Evolutionary conservation across 2,329 filamentous ascomycete species (phyloP).

Genomic region (Aspergillus persii): DNA sequence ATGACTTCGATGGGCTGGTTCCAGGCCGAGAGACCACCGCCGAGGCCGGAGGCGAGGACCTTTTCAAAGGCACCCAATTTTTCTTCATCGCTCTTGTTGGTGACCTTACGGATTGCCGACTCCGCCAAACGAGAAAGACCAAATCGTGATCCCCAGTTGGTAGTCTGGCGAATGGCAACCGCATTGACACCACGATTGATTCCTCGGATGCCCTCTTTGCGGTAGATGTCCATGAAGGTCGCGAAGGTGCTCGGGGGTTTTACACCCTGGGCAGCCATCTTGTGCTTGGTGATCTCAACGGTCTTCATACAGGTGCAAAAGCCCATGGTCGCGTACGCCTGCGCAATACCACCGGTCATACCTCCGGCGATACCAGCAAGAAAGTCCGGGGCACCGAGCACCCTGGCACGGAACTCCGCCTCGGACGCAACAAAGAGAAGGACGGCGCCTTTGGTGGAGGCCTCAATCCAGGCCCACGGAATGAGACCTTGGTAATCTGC

Average conservation of each 20-base stretch:
- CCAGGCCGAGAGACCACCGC: slow-evolving; percentile 95
- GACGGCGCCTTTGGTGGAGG: slow-evolving; percentile 97
- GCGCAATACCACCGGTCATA: slow-evolving; percentile 90
- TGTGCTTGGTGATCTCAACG: slow-evolving; percentile 98
- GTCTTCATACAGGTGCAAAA: slow-evolving; percentile 99
- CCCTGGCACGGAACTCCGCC: slow-evolving; percentile 90
- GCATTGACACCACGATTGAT: slow-evolving; percentile 99
- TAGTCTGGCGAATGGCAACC: slow-evolving; percentile 97
- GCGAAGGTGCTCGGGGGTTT: slow-evolving; percentile 87
- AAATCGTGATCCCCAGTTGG: slow-evolving; percentile 98
- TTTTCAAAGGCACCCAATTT: slow-evolving; percentile 82
- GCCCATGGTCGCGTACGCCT: slow-evolving; percentile 99
- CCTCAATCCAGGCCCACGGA: slow-evolving; percentile 99
- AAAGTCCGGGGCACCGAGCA: slow-evolving; percentile 81
- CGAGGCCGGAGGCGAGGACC: slow-evolving; percentile 78
- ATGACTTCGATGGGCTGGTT: slow-evolving; percentile 99
- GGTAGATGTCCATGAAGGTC: slow-evolving; percentile 97
- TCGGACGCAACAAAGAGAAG: slow-evolving; percentile 98
- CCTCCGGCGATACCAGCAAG: slow-evolving; percentile 84
- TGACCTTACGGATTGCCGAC: slow-evolving; percentile 74
- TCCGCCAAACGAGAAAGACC: slow-evolving; percentile 90
- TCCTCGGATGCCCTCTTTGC: slow-evolving; percentile 84
- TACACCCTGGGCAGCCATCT: slow-evolving; percentile 77
- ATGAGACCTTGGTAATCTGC: slow-evolving; percentile 98
- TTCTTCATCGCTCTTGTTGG: slow-evolving; percentile 74